Base-by-base conservation (phyloP, 73 alveolate species). In the Symbiodinium pilosum region DNA sequence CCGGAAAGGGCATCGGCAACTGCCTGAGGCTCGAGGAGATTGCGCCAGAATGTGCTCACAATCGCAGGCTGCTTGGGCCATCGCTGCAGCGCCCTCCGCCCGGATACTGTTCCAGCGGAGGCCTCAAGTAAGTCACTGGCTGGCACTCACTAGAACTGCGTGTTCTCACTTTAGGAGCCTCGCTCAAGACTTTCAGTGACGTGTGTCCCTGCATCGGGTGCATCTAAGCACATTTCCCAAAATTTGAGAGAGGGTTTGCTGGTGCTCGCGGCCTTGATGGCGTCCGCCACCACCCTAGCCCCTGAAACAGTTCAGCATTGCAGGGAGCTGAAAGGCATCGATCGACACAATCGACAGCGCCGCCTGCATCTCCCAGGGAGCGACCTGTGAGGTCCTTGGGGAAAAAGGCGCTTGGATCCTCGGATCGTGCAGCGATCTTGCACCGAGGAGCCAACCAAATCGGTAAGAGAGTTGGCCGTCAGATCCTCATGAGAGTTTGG, bases 41-140 rank as follows among this genome's bases (percentile, higher is more conserved):
- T n/a, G n/a, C n/a, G n/a, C n/a, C n/a, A n/a, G n/a, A n/a, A n/a
- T n/a, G n/a, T n/a, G n/a, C n/a, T n/a, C n/a, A n/a, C n/a, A n/a
- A n/a, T n/a, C n/a, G n/a, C n/a, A n/a, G n/a, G n/a, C n/a, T n/a
- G n/a, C n/a, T n/a, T n/a, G n/a, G n/a, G n/a, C n/a, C n/a, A n/a
- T 28, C 14, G 81, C 81, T 34, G 81, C 81, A 28, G 81, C 81
- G 1, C 81, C 81, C 18, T 64, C 21, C 81, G 24, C 81, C 34
- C 81, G 32, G 81, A 64, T 64, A 38, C 81, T 20, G 81, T 64
- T 64, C 81, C 81, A 64, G 81, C 81, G 81, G 39, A 64, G 81
- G 81, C 81, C 81, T 56, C 34, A 47, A 16, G 24, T 47, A 16
- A 16, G 16, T 11, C 64, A 16, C 24, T 16, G 64, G 64, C 16